Percentiles rank a stretch among this genome's conserved stretches.
phyloP scores from a whole-genome alignment of 345 rosid species.

The Camelina sativa region DNA sequence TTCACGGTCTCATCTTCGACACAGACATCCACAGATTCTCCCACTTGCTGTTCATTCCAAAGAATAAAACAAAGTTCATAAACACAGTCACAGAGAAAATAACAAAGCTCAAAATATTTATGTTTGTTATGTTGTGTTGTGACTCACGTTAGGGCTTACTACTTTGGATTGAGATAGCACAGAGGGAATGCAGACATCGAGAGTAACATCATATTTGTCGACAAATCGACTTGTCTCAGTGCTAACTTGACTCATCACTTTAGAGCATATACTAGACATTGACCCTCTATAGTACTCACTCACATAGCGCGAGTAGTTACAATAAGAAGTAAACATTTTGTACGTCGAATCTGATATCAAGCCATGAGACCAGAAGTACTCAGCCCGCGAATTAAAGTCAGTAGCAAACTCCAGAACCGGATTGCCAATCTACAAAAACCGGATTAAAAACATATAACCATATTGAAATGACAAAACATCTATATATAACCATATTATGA shows the following conservation, averaged over 20 bases:
- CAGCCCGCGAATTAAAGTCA: conserved; percentile 93
- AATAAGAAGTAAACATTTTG: conserved; percentile 79
- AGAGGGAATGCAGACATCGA: conserved; percentile 90
- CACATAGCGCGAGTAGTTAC: conserved; percentile 90
- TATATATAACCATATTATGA: not conserved
- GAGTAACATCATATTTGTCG: conserved; percentile 94
- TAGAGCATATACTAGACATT: conserved; percentile 76
- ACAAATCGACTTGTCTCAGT: conserved; percentile 88
- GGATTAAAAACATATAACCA: conserved; percentile 6
- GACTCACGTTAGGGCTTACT: conserved; percentile 68
- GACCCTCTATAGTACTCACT: conserved; percentile 83
- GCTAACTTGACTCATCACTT: conserved; percentile 81
- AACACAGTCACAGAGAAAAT: not conserved
- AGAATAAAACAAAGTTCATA: conserved; percentile 10
- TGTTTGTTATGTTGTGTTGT: conserved; percentile 1
- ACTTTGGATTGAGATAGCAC: conserved; percentile 77
- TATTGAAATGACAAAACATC: conserved; percentile 1
- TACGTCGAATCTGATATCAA: conserved; percentile 87
- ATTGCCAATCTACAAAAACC: conserved; percentile 73
- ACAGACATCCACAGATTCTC: conserved; percentile 85
- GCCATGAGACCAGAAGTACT: conserved; percentile 98
- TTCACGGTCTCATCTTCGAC: conserved; percentile 93
- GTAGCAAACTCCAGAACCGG: conserved; percentile 88
- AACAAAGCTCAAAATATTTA: conserved; percentile 1
- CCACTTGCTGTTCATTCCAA: conserved; percentile 60